Evolutionary conservation across 352 stramenopile genomes (phyloP), one percentile per base, ranked within the genome.

Genomic region (Pythium dissotocum): DNA sequence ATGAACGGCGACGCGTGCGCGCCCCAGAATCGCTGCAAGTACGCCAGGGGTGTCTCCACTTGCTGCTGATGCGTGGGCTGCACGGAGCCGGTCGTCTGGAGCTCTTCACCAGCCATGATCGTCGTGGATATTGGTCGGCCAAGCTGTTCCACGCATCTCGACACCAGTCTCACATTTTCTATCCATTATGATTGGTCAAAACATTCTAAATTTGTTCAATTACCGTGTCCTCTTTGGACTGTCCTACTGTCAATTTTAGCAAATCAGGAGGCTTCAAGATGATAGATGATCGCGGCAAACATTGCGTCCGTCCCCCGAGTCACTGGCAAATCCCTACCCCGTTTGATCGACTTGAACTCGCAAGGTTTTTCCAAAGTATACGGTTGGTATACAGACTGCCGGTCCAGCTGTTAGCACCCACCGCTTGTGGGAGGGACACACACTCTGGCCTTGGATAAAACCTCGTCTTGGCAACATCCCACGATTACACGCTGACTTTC

Each of bases 1-100:
- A 95, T 95, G 70, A 95, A 95, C 32, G 73, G 64, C 1, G 85
- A 89, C 33, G 82, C 85, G 79, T 93, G 79, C 6, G 77, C 71
- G 13, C 75, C 65, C 87, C 87, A 95, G 75, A 95, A 95, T 46
- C 83, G 83, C 60, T 75, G 76, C 60, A 95, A 66, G 65, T 83
- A 93, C 64, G 75, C 78, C 38, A 71, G 68, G 24, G 79, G 79
- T 24, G 73, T 74, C 67, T 87, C 63, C 56, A 82, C 65, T 26
- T 63, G 56, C 42, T 64, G 55, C 56, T 21, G 63, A 13, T 40
- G 38, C 51, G 26, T 14, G n/a, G 18, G 32, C 54, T 60, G n/a
- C 32, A 12, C 14, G 35, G 35, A 44, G 55, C 32, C 21, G n/a
- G 30, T 53, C 18, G 46, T 32, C n/a, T 53, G 32, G 21, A 53